phyloP scores from a whole-genome alignment of 768 basidiomycete genomes.

The Lactarius quietus region DNA sequence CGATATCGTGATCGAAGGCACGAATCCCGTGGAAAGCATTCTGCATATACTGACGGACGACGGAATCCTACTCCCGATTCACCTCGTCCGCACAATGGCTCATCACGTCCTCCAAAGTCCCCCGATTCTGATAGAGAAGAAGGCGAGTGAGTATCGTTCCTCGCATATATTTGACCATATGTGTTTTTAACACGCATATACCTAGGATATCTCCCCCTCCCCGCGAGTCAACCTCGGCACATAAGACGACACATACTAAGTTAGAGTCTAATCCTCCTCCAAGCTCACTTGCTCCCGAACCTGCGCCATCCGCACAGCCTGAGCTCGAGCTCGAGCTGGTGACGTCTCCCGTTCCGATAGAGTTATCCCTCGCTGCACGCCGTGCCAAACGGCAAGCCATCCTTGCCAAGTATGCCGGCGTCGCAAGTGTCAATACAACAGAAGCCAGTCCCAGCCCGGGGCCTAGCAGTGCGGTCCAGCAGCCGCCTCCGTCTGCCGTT shows the following conservation, averaged over 20 bases:
- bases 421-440: slow-evolving; percentile 36
- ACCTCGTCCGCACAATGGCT: slow-evolving; percentile 21
- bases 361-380: slow-evolving; percentile 62
- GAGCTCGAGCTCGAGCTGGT: slow-evolving; percentile 53
- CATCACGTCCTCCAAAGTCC: slow-evolving; percentile 14
- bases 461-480: slow-evolving; percentile 71
- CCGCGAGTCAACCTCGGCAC: slow-evolving; percentile 25
- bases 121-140: slow-evolving; percentile 72
- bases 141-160: slow-evolving; percentile 79
- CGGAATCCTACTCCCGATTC: slow-evolving; percentile 22
- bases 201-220: slow-evolving; percentile 54
- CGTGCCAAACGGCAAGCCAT: slow-evolving; percentile 74
- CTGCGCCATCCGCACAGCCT: slow-evolving; percentile 35
- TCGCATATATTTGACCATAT: slow-evolving; percentile 18
- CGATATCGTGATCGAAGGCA: slow-evolving; percentile 28
- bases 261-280: slow-evolving; percentile 16
- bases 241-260: slow-evolving; percentile 10
- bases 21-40: slow-evolving; percentile 19
- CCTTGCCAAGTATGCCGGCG: slow-evolving; percentile 65
- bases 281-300: slow-evolving; percentile 18
- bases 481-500: slow-evolving; percentile 55
- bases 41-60: slow-evolving; percentile 19
- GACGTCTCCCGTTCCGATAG: slow-evolving; percentile 45
- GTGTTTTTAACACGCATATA: slow-evolving; percentile 18
- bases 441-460: slow-evolving; percentile 52